Percentiles rank a stretch among this genome's conserved stretches.
phyloP scores from a whole-genome alignment of 345 rosid genomes.

The Syzygium grande region DNA sequence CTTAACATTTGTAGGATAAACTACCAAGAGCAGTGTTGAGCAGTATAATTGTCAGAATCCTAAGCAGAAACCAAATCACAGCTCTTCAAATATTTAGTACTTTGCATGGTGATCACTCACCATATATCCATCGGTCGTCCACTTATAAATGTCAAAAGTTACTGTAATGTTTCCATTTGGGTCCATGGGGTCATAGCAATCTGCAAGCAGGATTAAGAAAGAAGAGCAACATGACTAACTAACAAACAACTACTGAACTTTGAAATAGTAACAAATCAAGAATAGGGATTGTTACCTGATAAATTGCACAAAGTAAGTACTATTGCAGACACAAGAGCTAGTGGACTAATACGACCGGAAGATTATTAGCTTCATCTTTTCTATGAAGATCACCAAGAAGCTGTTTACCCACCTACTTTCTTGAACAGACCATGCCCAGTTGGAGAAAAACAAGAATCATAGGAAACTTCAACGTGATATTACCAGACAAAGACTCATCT shows the following conservation, averaged over 20 bases:
- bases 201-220: constrained; percentile 22
- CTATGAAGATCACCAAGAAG: not conserved
- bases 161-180: constrained; percentile 47
- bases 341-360: not conserved
- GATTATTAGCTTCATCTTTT: not conserved
- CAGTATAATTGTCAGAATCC: not conserved
- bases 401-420: not conserved
- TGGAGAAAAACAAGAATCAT: constrained; percentile 9
- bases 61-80: not conserved
- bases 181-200: constrained; percentile 58
- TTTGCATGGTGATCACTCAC: constrained; percentile 16
- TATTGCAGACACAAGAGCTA: not conserved
- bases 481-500: not conserved
- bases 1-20: not conserved
- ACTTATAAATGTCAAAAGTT: constrained; percentile 31
- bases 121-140: constrained; percentile 36
- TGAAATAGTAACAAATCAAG: not conserved
- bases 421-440: not conserved
- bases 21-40: not conserved
- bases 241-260: not conserved
- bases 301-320: constrained; percentile 15
- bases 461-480: constrained; percentile 4
- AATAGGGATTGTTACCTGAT: constrained; percentile 21
- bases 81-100: not conserved
- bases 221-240: not conserved